Evolutionary conservation across 495 filamentous ascomycete genomes (phyloP), one percentile per base, ranked within the genome.

Genomic region (Coniosporium apollinis): DNA sequence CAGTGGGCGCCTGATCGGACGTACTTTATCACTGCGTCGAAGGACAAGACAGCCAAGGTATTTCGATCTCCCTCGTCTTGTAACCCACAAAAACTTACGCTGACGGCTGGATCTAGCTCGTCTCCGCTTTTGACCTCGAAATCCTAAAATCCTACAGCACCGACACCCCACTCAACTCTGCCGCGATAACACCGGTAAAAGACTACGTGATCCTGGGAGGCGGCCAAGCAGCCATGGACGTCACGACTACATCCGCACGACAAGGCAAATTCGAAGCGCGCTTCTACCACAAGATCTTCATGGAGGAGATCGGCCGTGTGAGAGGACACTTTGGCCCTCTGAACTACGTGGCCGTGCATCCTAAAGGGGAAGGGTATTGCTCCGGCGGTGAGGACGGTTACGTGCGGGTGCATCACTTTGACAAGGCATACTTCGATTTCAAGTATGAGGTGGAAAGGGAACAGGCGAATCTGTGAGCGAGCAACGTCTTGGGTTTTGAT

Each of bases 271-370:
- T 97, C 67, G 89, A 97, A 58, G 91, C 89, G 17, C 72, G 89
- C 34, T 94, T 97, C 69, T 97, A 92, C 67, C 89, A 97, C 72
- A 93, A 87, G 66, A 74, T 97, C 49, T 94, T 97, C 57, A 84
- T 92, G 60, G 87, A 94, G 55, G 89, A 97, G 67, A 91, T 94
- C 55, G 91, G 89, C 43, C 73, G 89, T 58, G 89, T 97, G 44
- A 68, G 83, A 47, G 89, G 89, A 30, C 89, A 97, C 60, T 97
- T 97, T 61, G 89, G 89, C 56, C 87, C 86, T 34, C 69, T 94
- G 46, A 85, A 86, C 62, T 76, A 78, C 46, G 69, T 97, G 48
- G 84, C 85, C 22, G 82, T 82, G 36, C 80, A 94, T 62, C 87
- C 87, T 20, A 67, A 74, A 36, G 89, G 89, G 42, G 82, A 77